These are phyloP conservation scores for Hemileccinum rubropunctum DNA, from an alignment of 768 basidiomycete genomes.

Conservation along the genomic window DNA sequence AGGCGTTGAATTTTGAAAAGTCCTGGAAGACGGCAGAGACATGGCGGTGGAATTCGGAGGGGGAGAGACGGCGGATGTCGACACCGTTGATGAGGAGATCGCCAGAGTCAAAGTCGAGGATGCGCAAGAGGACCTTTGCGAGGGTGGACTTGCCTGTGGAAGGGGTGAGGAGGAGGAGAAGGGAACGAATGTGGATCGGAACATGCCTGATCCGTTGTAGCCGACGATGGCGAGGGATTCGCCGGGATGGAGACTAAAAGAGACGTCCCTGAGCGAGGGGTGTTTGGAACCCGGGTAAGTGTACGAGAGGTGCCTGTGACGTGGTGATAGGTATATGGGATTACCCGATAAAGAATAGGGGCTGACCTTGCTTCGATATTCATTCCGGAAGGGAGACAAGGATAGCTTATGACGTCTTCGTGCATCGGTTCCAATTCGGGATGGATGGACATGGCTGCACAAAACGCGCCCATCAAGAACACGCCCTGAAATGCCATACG, in stretches of 20 bases:
- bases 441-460: constrained; percentile 68
- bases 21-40: constrained; percentile 83
- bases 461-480: constrained; percentile 86
- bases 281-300: constrained; percentile 75
- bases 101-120: constrained; percentile 73
- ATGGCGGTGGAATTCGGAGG: constrained; percentile 70
- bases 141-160: constrained; percentile 82
- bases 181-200: constrained; percentile 1
- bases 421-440: constrained; percentile 63
- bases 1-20: constrained; percentile 76
- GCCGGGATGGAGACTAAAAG: constrained; percentile 66
- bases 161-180: background rate
- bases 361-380: constrained; percentile 64
- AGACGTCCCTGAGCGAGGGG: constrained; percentile 68
- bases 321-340: constrained; percentile 3
- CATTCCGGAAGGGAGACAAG: constrained; percentile 52
- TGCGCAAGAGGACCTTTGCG: constrained; percentile 75
- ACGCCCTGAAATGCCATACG: constrained; percentile 82
- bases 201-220: constrained; percentile 75
- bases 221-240: constrained; percentile 85
- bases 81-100: constrained; percentile 65
- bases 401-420: constrained; percentile 50
- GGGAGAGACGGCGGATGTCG: constrained; percentile 63
- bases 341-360: constrained; percentile 22
- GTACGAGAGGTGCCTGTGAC: constrained; percentile 58